phyloP scores from a whole-genome alignment of 805 yeast genomes.

The Peterozyma xylosa region DNA sequence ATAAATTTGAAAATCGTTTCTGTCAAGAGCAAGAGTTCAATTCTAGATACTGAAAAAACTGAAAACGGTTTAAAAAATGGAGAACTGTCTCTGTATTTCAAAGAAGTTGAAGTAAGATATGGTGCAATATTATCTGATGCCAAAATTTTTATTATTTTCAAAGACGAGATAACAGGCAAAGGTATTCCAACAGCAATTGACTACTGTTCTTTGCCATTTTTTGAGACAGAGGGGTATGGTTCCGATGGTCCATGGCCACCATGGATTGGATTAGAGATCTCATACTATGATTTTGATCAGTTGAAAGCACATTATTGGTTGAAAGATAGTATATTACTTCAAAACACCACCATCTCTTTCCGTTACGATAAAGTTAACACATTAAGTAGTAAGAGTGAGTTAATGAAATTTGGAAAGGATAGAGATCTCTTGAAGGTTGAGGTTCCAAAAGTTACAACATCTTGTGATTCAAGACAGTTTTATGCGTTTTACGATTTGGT shows the following conservation, averaged over 20 bases:
- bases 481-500: slow-evolving; percentile 55
- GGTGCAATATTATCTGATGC: slow-evolving; percentile 67
- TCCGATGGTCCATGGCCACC: slow-evolving; percentile 74
- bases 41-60: slow-evolving; percentile 26
- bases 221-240: slow-evolving; percentile 53
- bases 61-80: slow-evolving; percentile 20
- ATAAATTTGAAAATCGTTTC: slow-evolving; percentile 65
- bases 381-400: slow-evolving; percentile 17
- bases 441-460: slow-evolving; percentile 59
- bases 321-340: slow-evolving; percentile 45
- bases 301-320: slow-evolving; percentile 13
- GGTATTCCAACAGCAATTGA: slow-evolving; percentile 18
- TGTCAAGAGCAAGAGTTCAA: slow-evolving; percentile 36
- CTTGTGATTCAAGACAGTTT: slow-evolving; percentile 71
- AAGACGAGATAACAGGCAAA: slow-evolving; percentile 33
- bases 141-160: slow-evolving; percentile 60
- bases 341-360: slow-evolving; percentile 55
- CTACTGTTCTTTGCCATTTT: slow-evolving; percentile 19
- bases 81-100: neutral
- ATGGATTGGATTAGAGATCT: slow-evolving; percentile 69
- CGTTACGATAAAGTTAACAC: slow-evolving; percentile 49
- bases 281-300: slow-evolving; percentile 7
- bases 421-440: slow-evolving; percentile 50
- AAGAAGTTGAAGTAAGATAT: slow-evolving; percentile 50
- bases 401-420: slow-evolving; percentile 11